Base-by-base conservation (phyloP, 805 yeast genomes). In the Sugiyamaella marilandica region DNA sequence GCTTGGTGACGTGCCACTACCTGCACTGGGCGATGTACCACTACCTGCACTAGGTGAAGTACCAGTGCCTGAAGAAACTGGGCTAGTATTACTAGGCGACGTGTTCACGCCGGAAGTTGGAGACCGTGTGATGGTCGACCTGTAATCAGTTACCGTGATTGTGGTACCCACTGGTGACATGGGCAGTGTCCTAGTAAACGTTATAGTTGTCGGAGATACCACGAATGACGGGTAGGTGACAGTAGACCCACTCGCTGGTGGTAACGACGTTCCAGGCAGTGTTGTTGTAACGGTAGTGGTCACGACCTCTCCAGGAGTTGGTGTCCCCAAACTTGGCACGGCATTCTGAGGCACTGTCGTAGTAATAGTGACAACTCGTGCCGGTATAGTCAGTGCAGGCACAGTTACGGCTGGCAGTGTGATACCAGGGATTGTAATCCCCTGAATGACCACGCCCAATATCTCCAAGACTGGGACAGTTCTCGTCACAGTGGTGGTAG, bases 401-500 rank as follows among this genome's bases (percentile, higher is more conserved):
- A 50, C 50, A 16, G 60, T 49, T 0, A 55, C 50, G 10, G 48
- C 55, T 8, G 56, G 57, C 5, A 32, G 48, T 10, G 59, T 47
- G 1, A 53, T 51, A 13, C 50, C 52, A 2, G 57, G 57, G 24
- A 58, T 48, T 2, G 55, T 45, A 19, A 49, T 45, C 29, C 47
- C 47, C 9, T 18, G 47, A 2, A 45, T 32, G 3, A 39, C 43
- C 5, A 16, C 43, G 7, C 19, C 11, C 5, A 10, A 8, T 5
- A 39, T 39, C 11, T 39, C 21, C 13, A 39, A 16, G 5, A 19
- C 21, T 39, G 43, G 43, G 5, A 39, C 43, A 5, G 43, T 39
- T 16, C 43, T 39, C 13, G 43, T 39, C 24, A 39, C 11, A 5
- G 43, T 39, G 5, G 43, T 16, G 13, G 43, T 39, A 19, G 19